These are phyloP conservation scores for Syncephalis plumigaleata DNA, from an alignment of 371 early-diverging fungal species.

Conservation along the genomic window DNA sequence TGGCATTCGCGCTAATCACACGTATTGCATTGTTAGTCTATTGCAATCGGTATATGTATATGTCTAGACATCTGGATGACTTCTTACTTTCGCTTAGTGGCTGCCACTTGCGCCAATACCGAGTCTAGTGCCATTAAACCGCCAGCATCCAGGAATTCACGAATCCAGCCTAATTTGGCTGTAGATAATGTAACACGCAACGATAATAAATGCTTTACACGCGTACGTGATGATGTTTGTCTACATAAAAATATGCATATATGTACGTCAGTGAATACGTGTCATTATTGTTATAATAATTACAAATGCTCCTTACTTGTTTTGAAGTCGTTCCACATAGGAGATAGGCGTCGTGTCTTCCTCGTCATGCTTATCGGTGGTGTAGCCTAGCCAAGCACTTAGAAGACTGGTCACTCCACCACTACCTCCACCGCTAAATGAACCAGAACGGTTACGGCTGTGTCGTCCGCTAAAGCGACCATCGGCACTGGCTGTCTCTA, in stretches of 20 bases:
- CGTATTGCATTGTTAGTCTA: too few species aligned
- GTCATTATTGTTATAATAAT: slow-evolving; percentile 3
- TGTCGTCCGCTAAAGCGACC: too few species aligned
- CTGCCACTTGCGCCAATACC: slow-evolving; percentile 24
- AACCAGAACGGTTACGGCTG: too few species aligned
- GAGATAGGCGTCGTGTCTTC: not conserved
- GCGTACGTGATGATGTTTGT: slow-evolving; percentile 8
- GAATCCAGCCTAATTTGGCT: slow-evolving; percentile 32
- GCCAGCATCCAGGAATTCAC: slow-evolving; percentile 32
- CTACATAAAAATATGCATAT: too few species aligned
- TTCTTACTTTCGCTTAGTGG: slow-evolving; percentile 23
- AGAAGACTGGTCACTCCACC: slow-evolving; percentile 3
- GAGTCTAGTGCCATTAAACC: slow-evolving; percentile 26
- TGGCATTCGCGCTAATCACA: not conserved
- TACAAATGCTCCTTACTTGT: not conserved
- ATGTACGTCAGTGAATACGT: not conserved
- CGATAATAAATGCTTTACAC: slow-evolving; percentile 28
- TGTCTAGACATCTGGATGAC: too few species aligned
- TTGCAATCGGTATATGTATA: too few species aligned
- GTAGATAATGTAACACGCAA: slow-evolving; percentile 26
- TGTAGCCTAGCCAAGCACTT: not conserved
- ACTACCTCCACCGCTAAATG: slow-evolving; percentile 4
- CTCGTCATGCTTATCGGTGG: not conserved
- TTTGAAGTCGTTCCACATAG: slow-evolving; percentile 1
- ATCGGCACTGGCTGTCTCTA: not conserved